Base-by-base conservation (phyloP, 257 asterid species). In the Solanum gracilifrons region DNA sequence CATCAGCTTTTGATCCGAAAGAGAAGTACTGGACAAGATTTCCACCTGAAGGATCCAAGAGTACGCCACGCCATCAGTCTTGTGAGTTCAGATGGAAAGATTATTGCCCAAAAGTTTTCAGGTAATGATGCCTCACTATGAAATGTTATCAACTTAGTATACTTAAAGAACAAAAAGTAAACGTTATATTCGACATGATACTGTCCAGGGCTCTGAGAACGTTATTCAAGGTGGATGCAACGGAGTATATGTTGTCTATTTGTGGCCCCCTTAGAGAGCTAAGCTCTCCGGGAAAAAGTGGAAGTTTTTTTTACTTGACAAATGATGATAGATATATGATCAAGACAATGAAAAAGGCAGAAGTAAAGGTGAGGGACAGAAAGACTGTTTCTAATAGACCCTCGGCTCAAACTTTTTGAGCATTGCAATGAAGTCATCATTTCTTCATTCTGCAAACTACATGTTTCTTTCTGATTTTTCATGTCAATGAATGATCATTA, bases 261-360 rank as follows among this genome's bases (percentile, higher is more conserved):
- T 97, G 99, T 71, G 99, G 99, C 9, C 98, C 99, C 23, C 90
- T 97, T 25, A 88, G 98, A 27, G 99, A 97, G 83, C 97, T 97
- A 55, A 95, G 98, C 43, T 95, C 98, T 6, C 99, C 99, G 1
- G 98, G 98, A 31, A 95, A 96, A 71, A 96, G 99, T 76, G 99
- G 99, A 68, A 96, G 99, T 90, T 96, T 96, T 89, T 96, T 96
- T 80, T 97, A 97, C 94, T 87, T 95, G 89, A 97, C 99, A 7
- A 94, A 95, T 46, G 99, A 95, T 37, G 99, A 96, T 87, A 96
- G 98, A n/a, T 96, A 96, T 90, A 96, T 96, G 99, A 96, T 95
- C 77, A 96, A 95, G 93, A 95, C 99, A 4, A 96, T 96, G 98
- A 96, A 96, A 91, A 96, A 96, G 89, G 97, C 99, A 36, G 99